A percentile compares a stretch with the other conserved stretches of the same genome.
Evolutionary conservation across 2,329 filamentous ascomycete genomes (phyloP).

Genomic region (Bipolaris victoriae): DNA sequence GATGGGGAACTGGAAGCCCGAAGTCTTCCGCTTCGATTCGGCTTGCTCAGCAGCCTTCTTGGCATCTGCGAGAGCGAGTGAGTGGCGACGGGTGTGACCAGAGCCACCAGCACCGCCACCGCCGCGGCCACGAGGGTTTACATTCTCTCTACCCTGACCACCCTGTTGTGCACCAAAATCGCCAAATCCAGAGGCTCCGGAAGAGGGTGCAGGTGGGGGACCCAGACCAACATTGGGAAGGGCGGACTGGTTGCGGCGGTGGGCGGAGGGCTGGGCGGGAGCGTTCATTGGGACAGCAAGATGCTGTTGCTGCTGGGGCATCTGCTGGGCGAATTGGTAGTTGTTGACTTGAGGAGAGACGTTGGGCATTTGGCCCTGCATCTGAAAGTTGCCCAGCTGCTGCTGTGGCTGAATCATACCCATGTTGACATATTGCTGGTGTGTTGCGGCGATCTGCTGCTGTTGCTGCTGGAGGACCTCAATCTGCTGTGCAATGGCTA

Average conservation of each 20-base stretch:
- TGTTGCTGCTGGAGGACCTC: conserved; percentile 97
- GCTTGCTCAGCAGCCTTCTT: conserved; percentile 97
- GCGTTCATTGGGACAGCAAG: conserved; percentile 75
- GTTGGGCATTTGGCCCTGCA: conserved; percentile 77
- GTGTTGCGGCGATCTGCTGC: conserved; percentile 93
- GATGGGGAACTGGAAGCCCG: conserved; percentile 91
- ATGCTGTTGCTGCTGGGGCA: conserved; percentile 59
- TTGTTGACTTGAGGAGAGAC: conserved; percentile 75
- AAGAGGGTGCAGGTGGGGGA: conserved; percentile 89
- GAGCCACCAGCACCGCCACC: conserved; percentile 67
- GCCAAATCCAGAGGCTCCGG: conserved; percentile 82
- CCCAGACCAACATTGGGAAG: conserved; percentile 91
- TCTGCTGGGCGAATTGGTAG: conserved; percentile 82
- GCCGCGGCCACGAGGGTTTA: conserved; percentile 73
- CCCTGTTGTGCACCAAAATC: conserved; percentile 72
- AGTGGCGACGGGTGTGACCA: conserved; percentile 93
- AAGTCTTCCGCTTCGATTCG: conserved; percentile 94
- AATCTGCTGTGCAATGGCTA: conserved; percentile 97
- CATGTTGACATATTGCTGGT: conserved; percentile 98
- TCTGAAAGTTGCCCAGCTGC: conserved; percentile 64
- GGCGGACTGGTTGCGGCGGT: conserved; percentile 98
- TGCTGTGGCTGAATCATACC: conserved; percentile 90
- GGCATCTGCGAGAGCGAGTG: conserved; percentile 89
- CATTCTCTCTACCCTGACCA: conserved; percentile 68
- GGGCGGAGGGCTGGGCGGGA: conserved; percentile 78